Evolutionary conservation across 1,139 yeast genomes (phyloP), one percentile per base, ranked within the genome.

Genomic region (Zygoascus meyerae): DNA sequence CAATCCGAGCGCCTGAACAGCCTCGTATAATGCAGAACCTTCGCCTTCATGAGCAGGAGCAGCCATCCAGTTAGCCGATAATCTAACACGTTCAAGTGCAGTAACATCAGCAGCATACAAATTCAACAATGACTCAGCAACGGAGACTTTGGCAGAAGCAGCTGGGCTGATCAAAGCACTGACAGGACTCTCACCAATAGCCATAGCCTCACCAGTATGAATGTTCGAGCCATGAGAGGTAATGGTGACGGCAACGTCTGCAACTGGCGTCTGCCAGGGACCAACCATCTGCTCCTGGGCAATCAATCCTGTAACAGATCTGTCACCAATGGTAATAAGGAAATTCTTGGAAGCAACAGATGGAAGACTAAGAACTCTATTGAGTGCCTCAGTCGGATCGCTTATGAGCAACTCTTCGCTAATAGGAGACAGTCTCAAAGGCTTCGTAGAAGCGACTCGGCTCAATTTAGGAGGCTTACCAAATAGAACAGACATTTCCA

Each of bases 271-370:
- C 74, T 94, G 99, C 97, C 98, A 94, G 62, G 98, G 98, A 40
- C 99, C 99, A 52, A 94, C 97, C 84, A 90, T 84, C 72, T 94
- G 99, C 65, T 94, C 99, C 65, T 98, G 83, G 61, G 95, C 97
- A 53, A 92, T 86, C 58, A 94, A 77, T 42, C 99, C 99, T 36
- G 97, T 92, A 52, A 94, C 94, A 29, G 94, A 78, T 70, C 99
- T 82, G 66, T 94, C 99, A 67, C 97, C 98, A 66, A 94, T 94
- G 12, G 98, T 92, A 64, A 94, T 86, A 61, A 94, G 75, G 75
- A 94, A 94, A 44, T 84, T 83, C 71, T 94, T 94, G 40, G 97
- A 89, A 28, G 95, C 99, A 46, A 94, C 98, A 2, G 97, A 72
- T 40, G 99, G 99, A 55, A 94, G 75, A 59, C 80, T 86, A 57